These are phyloP conservation scores for Termitomyces sp. DNA, from an alignment of 768 basidiomycete species.

Conservation along the genomic window DNA sequence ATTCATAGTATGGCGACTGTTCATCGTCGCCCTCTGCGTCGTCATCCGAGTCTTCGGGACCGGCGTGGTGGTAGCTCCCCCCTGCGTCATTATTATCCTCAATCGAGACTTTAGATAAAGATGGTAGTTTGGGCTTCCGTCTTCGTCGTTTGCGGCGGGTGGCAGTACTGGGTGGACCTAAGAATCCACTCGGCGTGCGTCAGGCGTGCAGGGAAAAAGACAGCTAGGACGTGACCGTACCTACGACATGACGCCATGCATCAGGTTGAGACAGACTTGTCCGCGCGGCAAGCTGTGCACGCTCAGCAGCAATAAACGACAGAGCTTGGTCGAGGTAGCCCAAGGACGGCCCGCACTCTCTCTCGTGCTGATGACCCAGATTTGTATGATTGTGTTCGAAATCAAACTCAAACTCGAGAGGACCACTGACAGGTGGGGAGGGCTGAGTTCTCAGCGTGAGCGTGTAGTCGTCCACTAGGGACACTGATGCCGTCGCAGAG, in stretches of 20 bases:
- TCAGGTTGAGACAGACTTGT: conserved; percentile 22
- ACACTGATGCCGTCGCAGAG: background rate
- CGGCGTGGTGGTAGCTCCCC: background rate
- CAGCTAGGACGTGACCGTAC: conserved; percentile 18
- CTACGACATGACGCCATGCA: conserved; percentile 34
- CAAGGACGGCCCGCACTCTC: conserved; percentile 51
- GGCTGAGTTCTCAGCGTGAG: conserved; percentile 11
- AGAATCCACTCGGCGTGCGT: conserved; percentile 13
- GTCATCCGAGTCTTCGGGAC: background rate
- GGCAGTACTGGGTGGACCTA: conserved; percentile 18
- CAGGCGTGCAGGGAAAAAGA: background rate
- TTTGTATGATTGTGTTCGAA: background rate
- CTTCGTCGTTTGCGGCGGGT: conserved; percentile 27
- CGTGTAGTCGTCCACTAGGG: conserved; percentile 4
- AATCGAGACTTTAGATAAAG: background rate
- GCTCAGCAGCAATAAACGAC: conserved; percentile 69
- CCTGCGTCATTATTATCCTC: conserved; percentile 1
- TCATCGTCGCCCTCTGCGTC: conserved; percentile 4
- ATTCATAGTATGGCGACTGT: conserved; percentile 5
- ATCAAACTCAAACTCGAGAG: background rate
- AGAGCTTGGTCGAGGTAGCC: conserved; percentile 71
- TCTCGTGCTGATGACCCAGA: conserved; percentile 3
- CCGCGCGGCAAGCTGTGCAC: conserved; percentile 50
- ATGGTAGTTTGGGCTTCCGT: conserved; percentile 13
- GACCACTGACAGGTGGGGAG: conserved; percentile 1